These are phyloP conservation scores for Cladosporium sp. DNA, from an alignment of 2,329 filamentous ascomycete species.

Conservation along the genomic window DNA sequence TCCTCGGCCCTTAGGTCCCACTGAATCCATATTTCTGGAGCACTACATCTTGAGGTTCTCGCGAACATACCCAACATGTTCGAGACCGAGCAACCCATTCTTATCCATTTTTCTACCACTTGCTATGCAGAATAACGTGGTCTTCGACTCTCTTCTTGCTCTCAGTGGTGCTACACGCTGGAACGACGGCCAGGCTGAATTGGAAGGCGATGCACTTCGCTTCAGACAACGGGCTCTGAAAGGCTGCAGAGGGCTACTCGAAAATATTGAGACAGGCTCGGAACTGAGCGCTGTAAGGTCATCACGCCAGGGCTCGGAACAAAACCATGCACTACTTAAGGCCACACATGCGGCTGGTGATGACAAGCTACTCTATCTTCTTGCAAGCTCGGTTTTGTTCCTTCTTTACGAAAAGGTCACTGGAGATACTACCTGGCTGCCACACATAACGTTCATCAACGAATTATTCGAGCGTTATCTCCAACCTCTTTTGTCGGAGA, in stretches of 20 bases:
- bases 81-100: not conserved
- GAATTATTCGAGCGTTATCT: not conserved
- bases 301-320: too few species aligned
- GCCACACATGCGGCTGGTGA: not conserved
- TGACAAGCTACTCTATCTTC: not conserved
- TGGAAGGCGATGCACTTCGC: constrained; percentile 20
- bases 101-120: not conserved
- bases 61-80: not conserved
- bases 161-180: constrained; percentile 18
- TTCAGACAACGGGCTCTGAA: not conserved
- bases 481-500: not conserved
- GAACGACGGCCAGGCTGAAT: constrained; percentile 24
- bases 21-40: not conserved
- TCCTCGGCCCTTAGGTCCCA: not conserved
- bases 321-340: not conserved
- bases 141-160: constrained; percentile 2
- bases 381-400: not conserved
- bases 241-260: not conserved
- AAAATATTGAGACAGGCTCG: not conserved
- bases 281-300: not conserved
- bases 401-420: not conserved
- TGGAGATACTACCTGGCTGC: not conserved
- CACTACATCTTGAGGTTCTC: not conserved
- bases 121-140: not conserved
- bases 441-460: not conserved